phyloP scores from a whole-genome alignment of 2,329 filamentous ascomycete genomes.

The Epichloe sp. region DNA sequence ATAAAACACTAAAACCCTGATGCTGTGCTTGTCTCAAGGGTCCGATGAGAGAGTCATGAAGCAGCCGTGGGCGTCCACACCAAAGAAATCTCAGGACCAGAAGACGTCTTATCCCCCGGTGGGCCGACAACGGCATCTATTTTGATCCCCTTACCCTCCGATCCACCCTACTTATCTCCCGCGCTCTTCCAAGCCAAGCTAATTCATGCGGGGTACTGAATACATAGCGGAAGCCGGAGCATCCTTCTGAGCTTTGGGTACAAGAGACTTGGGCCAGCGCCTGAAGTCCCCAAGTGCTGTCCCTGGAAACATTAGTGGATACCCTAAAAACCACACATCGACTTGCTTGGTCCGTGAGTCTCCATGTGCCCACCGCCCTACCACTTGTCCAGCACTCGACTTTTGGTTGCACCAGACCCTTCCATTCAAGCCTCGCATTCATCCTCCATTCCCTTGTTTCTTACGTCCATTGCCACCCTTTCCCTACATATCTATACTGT shows the following conservation, averaged over 20 bases:
- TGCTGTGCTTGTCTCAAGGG: no score
- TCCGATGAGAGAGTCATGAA: not conserved
- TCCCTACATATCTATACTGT: not conserved
- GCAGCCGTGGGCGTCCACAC: not conserved
- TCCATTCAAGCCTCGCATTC: not conserved
- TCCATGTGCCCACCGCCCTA: conserved; percentile 1
- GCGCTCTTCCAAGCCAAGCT: no score
- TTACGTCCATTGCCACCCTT: not conserved
- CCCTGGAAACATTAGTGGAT: no score
- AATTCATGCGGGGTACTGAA: no score
- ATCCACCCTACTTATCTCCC: not conserved
- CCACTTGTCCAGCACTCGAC: not conserved
- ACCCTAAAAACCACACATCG: no score
- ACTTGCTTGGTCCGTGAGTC: not conserved
- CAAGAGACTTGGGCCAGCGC: no score
- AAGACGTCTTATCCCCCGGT: not conserved
- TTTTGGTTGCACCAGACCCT: not conserved
- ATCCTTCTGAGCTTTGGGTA: no score
- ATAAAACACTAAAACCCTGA: no score
- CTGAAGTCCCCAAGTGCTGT: no score
- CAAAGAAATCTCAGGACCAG: no score
- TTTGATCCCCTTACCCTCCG: conserved; percentile 1
- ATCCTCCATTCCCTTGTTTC: not conserved
- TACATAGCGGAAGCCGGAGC: accelerated
- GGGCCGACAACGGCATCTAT: not conserved